phyloP scores from a whole-genome alignment of 805 yeast genomes.

The Jamesozyma piceae region DNA sequence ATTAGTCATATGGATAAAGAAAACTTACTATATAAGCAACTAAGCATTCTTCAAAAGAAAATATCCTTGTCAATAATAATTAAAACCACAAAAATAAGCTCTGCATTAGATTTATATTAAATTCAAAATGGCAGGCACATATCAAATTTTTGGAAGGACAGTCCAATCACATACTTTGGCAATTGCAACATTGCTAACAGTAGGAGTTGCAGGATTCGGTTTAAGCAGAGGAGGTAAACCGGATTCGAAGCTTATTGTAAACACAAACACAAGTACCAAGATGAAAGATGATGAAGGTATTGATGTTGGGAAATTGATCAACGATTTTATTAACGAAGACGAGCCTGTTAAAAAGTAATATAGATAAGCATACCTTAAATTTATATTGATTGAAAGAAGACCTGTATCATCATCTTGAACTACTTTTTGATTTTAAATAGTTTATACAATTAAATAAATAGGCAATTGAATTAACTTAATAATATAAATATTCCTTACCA shows the following conservation, averaged over 20 bases:
- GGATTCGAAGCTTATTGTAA: background rate
- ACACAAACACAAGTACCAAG: background rate
- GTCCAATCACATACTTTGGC: slow-evolving; percentile 82
- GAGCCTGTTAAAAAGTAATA: background rate
- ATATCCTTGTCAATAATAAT: too few relatives aligned
- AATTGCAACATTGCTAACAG: slow-evolving; percentile 46
- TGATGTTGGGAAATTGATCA: slow-evolving; percentile 22
- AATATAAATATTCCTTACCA: background rate
- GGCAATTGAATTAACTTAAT: too few relatives aligned
- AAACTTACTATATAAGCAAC: too few relatives aligned
- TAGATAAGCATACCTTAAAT: too few relatives aligned
- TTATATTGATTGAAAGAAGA: too few relatives aligned
- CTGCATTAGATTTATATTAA: too few relatives aligned
- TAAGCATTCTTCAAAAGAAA: too few relatives aligned
- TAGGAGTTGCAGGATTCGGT: slow-evolving; percentile 7
- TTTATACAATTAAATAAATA: too few relatives aligned
- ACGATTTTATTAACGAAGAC: slow-evolving; percentile 17
- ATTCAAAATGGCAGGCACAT: slow-evolving; percentile 41
- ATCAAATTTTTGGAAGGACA: slow-evolving; percentile 72
- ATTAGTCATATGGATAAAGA: too few relatives aligned
- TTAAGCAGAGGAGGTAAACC: background rate
- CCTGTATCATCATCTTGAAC: too few relatives aligned
- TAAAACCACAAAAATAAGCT: too few relatives aligned
- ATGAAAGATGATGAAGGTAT: slow-evolving; percentile 9
- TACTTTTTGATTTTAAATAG: too few relatives aligned